These are phyloP conservation scores for Didymellaceae sp. DNA, from an alignment of 2,329 filamentous ascomycete genomes.

Conservation along the genomic window DNA sequence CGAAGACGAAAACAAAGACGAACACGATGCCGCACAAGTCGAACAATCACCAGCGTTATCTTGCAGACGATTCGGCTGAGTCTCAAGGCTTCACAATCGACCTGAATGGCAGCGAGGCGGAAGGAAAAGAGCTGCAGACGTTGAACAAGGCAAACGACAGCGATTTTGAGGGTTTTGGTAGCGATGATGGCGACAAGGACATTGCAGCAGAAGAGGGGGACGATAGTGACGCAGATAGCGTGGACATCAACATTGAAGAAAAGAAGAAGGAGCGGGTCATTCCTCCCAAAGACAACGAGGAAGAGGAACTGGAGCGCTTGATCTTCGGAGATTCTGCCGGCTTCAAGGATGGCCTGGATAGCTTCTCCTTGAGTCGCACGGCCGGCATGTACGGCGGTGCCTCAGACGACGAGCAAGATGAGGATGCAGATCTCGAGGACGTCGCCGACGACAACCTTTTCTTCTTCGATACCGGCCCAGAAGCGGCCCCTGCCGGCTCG, in stretches of 20 bases:
- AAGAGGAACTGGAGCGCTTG: slow-evolving; percentile 84
- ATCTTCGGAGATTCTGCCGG: slow-evolving; percentile 87
- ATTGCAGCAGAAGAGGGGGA: slow-evolving; percentile 10
- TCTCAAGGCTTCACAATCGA: slow-evolving; percentile 25
- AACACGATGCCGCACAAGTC: slow-evolving; percentile 30
- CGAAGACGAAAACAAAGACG: slow-evolving; percentile 21
- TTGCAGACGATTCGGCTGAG: slow-evolving; percentile 22
- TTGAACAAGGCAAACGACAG: slow-evolving; percentile 21
- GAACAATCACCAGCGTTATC: slow-evolving; percentile 30
- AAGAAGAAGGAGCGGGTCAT: slow-evolving; percentile 33
- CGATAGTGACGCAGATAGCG: slow-evolving; percentile 29
- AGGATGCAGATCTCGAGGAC: slow-evolving; percentile 61
- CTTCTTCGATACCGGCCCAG: slow-evolving; percentile 74
- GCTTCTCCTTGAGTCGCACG: slow-evolving; percentile 56
- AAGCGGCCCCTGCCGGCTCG: slow-evolving; percentile 50
- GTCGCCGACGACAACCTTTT: slow-evolving; percentile 84
- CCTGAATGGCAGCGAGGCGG: slow-evolving; percentile 30
- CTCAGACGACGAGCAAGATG: slow-evolving; percentile 56
- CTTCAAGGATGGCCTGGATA: slow-evolving; percentile 77
- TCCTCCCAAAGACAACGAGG: slow-evolving; percentile 76
- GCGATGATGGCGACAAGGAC: slow-evolving; percentile 16
- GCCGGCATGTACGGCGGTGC: slow-evolving; percentile 33
- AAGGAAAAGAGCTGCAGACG: slow-evolving; percentile 31
- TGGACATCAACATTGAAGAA: slow-evolving; percentile 28
- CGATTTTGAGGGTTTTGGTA: slow-evolving; percentile 38